A percentile compares a stretch with the other conserved stretches of the same genome.
phyloP scores from a whole-genome alignment of 2,329 filamentous ascomycete species.

The Aspergillus transmontanensis region DNA sequence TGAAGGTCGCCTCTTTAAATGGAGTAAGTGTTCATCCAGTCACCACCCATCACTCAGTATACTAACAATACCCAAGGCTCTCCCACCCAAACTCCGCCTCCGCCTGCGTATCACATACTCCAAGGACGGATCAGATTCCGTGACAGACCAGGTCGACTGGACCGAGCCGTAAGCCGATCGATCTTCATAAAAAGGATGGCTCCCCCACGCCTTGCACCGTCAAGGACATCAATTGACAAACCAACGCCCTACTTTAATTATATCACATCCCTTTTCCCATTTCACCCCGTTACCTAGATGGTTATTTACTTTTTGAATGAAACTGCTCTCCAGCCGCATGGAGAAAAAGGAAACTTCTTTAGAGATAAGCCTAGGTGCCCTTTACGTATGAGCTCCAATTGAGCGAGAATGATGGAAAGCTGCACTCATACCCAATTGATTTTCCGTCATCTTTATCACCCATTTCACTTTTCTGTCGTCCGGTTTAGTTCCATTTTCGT shows the following conservation, averaged over 20 bases:
- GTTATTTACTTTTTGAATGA: constrained; percentile 6
- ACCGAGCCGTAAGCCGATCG: constrained; percentile 63
- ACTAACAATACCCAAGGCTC: constrained; percentile 58
- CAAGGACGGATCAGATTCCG: constrained; percentile 67
- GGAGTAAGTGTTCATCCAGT: constrained; percentile 68
- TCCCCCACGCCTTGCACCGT: constrained; percentile 4
- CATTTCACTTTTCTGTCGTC: not conserved
- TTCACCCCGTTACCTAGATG: constrained; percentile 1
- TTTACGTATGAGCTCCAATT: not conserved
- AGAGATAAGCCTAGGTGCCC: not conserved
- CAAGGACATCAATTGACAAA: not conserved
- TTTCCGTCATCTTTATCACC: not conserved
- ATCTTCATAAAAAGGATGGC: not conserved
- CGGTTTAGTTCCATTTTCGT: not conserved
- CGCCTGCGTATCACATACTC: constrained; percentile 82
- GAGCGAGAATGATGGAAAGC: not conserved
- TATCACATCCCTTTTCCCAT: not conserved
- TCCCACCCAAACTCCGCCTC: constrained; percentile 70
- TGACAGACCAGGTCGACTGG: constrained; percentile 97
- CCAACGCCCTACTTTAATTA: constrained; percentile 4
- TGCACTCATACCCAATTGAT: not conserved
- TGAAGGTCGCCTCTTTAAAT: constrained; percentile 82
- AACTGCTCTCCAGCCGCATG: not conserved
- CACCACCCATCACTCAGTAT: constrained; percentile 24
- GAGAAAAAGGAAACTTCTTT: not conserved